phyloP scores from a whole-genome alignment of 139 green algal species.

The Chlamydomonas sp. region DNA sequence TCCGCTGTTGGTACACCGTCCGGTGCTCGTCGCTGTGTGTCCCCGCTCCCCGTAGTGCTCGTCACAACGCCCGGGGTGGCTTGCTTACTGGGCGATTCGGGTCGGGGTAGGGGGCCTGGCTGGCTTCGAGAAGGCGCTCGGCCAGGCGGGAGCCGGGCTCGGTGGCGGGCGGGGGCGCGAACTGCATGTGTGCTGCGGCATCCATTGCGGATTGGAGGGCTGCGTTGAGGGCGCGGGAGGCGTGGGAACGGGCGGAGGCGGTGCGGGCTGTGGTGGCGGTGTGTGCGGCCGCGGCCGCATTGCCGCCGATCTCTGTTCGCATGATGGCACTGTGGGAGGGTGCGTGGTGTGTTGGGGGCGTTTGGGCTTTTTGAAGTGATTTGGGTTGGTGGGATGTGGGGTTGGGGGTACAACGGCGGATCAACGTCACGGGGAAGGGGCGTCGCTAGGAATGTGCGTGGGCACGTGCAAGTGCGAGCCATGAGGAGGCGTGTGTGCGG shows the following conservation, averaged over 20 bases:
- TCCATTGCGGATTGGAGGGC: slow-evolving; percentile 15
- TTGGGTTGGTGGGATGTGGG: too few species aligned
- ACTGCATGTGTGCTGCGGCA: background rate
- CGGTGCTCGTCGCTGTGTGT: background rate
- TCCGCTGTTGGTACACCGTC: background rate
- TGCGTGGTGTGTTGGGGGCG: too few species aligned
- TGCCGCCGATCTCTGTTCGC: background rate
- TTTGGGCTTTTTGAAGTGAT: too few species aligned
- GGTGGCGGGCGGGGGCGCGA: background rate
- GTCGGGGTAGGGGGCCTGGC: background rate
- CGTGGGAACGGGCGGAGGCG: background rate
- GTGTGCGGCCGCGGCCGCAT: background rate
- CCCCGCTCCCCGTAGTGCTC: background rate
- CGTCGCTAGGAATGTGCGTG: too few species aligned
- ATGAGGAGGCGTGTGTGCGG: too few species aligned
- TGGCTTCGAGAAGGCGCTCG: slow-evolving; percentile 7
- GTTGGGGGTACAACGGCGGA: too few species aligned
- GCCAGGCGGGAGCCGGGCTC: slow-evolving; percentile 1
- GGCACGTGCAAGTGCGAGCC: too few species aligned
- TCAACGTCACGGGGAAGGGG: too few species aligned
- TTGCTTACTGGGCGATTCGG: background rate
- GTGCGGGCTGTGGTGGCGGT: background rate
- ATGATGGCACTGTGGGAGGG: too few species aligned
- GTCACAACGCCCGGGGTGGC: background rate
- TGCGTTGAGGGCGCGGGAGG: slow-evolving; percentile 18